Base-by-base conservation (phyloP, 805 yeast species). In the Nakazawaea holstii region DNA sequence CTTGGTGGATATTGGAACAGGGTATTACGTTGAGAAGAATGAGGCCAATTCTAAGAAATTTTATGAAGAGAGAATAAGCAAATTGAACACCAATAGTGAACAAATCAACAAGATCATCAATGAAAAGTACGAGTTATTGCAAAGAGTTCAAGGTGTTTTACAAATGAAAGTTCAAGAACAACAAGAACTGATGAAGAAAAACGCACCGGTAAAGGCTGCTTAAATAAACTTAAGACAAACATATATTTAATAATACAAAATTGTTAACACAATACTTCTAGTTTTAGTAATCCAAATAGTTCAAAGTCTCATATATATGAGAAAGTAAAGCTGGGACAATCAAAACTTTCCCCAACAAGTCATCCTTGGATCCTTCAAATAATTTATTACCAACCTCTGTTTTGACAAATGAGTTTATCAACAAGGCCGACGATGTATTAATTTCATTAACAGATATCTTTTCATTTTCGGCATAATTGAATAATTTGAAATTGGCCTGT, bases 1-100 rank as follows among this genome's bases (percentile, higher is more conserved):
- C 57, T 71, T 94, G 61, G 96, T 94, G 8, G 99, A 94, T 61
- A 83, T 94, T 26, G 99, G 99, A 32, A 94, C 99, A 0, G 98
- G 98, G 2, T 94, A 94, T 62, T 94, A 77, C 61, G 91, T 90
- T 14, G 96, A 89, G 60, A 94, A 94, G 65, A 65, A 65, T 42
- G 77, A 79, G 0, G 68, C 69, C 7, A 89, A 86, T 41, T 84
- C 97, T 1, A 70, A 78, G 52, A 65, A 62, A 46, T 92, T 89
- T 58, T 92, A 88, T 63, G 77, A 82, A 50, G 74, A 70, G 48
- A 89, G 94, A 64, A 79, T 90, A 49, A 68, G 68, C 26, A 91
- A 92, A 53, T 68, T 92, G 57, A 79, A 73, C 49, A 76, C 75
- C 52, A 96, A 94, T 62, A 74, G 87, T 6, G 74, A 74, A 14